Percentiles rank a stretch among this genome's conserved stretches.
These are phyloP conservation scores for Rhynchospora breviuscula DNA, from an alignment of 176 grass and related monocot genomes.

Conservation along the genomic window DNA sequence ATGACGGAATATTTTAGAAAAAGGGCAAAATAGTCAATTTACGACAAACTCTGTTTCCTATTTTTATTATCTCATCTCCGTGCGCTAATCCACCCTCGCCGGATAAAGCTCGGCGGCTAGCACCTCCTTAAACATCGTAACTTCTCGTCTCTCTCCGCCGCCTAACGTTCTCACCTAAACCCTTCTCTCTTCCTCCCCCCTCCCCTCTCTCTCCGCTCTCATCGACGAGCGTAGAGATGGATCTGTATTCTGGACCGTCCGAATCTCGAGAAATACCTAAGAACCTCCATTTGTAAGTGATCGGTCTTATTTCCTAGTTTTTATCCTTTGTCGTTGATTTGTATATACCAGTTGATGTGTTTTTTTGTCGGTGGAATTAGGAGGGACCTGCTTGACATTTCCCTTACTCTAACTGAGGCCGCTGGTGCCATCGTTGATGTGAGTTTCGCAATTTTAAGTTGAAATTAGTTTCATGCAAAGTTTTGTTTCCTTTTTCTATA, in stretches of 20 bases:
- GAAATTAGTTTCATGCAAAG: not conserved
- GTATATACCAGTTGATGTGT: not conserved
- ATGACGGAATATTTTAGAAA: too few species aligned
- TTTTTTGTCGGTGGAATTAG: constrained; percentile 26
- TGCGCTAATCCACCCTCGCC: too few species aligned
- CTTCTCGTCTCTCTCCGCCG: too few species aligned
- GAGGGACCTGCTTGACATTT: constrained; percentile 96
- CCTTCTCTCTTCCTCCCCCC: too few species aligned
- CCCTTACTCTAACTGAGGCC: constrained; percentile 77
- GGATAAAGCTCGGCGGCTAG: too few species aligned
- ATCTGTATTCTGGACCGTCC: constrained; percentile 72
- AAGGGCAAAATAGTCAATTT: too few species aligned
- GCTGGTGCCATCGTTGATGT: constrained; percentile 95
- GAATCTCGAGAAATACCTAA: constrained; percentile 75
- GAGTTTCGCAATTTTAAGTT: constrained; percentile 13
- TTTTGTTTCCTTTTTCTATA: not conserved
- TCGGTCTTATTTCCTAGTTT: not conserved
- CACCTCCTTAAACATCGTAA: too few species aligned
- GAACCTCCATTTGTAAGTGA: constrained; percentile 54
- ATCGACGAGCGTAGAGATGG: constrained; percentile 46
- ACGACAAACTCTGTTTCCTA: too few species aligned
- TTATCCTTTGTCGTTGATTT: not conserved
- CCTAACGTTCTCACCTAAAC: too few species aligned
- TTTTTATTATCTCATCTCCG: too few species aligned
- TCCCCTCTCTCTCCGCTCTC: too few species aligned